Evolutionary conservation across 768 basidiomycete species (phyloP), one percentile per base, ranked within the genome.

Genomic region (Ramaria sp.): DNA sequence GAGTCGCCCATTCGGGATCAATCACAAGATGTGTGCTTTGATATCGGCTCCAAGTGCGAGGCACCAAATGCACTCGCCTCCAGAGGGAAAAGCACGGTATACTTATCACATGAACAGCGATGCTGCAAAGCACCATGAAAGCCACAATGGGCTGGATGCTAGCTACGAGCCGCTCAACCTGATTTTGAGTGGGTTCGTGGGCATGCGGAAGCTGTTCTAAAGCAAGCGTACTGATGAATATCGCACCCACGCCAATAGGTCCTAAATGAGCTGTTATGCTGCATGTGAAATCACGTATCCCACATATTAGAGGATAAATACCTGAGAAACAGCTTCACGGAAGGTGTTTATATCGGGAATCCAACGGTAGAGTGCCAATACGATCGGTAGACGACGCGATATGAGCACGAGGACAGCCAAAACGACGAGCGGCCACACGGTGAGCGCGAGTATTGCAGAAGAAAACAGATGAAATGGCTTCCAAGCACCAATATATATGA

Each of bases 11-110:
- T n/a, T n/a, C n/a, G n/a, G n/a, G n/a, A 38, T 73, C 70, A 57
- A 28, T 59, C 28, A 73, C 67, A 34, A 65, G 59, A 36, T 69
- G 64, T 56, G 71, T 67, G 9, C 71, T 72, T 27, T 82, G 78
- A 60, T 86, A 79, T 49, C 92, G 75, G 7, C 91, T 94, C 85
- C 88, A 91, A 7, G 95, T 97, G 60, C 91, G 78, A 13, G 88
- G 86, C 52, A 90, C 85, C 16, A 78, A 84, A 65, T 94, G 92
- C n/a, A 97, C 92, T 24, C 92, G 81, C 28, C 88, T 76, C 15
- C 92, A 85, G 27, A 98, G 80, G 18, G 92, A 92, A 73, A 97
- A 96, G 64, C 85, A 86, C 0, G 95, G 92, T 59, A 99, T 96
- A 10, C 91, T 94, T 7, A 96, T 73, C 2, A 92, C 94, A 62